Evolutionary conservation across 73 alveolate species (phyloP).

Genomic region (Durusdinium trenchii): DNA sequence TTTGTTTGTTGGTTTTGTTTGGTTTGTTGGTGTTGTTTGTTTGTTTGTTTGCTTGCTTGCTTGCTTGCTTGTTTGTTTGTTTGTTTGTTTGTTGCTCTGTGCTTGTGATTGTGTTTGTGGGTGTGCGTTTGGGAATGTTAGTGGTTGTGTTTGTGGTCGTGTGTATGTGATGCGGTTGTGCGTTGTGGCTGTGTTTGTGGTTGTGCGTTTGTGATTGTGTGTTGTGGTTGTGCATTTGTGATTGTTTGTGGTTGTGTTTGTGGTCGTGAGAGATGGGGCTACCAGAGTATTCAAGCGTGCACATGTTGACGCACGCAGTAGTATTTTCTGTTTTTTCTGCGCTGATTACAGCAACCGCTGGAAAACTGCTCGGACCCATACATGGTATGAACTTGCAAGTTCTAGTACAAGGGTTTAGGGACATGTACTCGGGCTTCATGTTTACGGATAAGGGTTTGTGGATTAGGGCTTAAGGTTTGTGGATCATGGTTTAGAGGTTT

Average conservation of each 20-base stretch:
- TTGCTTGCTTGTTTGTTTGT: not conserved
- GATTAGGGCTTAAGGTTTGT: no score
- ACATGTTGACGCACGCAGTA: no score
- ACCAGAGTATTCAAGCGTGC: no score
- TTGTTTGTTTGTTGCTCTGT: not conserved
- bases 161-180: not conserved
- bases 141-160: not conserved
- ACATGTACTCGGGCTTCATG: no score
- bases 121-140: not conserved
- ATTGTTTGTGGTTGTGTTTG: not conserved
- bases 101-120: not conserved
- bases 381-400: no score
- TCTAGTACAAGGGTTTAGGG: no score
- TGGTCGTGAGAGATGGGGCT: not conserved
- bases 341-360: no score
- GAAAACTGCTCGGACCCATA: no score
- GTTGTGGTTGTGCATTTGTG: not conserved
- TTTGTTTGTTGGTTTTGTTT: not conserved
- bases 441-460: no score
- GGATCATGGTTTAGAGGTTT: no score
- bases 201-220: not conserved
- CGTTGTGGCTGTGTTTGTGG: not conserved
- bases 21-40: not conserved
- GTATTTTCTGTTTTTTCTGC: no score
- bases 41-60: not conserved